Conservation (phyloP, 805 yeast genomes). For the Yarrowia hollandica region DNA sequence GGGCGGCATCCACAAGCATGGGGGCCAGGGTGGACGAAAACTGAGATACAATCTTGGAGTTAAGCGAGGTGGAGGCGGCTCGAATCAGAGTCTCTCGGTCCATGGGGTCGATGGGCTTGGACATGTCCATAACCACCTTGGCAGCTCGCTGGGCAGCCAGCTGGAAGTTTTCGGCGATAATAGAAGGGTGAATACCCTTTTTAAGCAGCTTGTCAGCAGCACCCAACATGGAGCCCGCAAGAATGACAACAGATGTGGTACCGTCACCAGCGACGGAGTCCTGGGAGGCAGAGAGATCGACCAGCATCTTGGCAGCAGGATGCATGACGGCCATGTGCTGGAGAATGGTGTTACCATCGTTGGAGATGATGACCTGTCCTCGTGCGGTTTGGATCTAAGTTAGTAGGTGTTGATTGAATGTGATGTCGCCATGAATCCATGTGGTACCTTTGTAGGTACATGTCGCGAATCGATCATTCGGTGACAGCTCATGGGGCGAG, state of each 20-base stretch:
- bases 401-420: conserved; percentile 2
- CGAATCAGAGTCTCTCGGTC: conserved; percentile 82
- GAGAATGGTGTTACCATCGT: conserved; percentile 96
- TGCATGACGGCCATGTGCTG: conserved; percentile 98
- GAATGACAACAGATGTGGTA: conserved; percentile 93
- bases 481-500: no score
- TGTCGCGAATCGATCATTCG: no score
- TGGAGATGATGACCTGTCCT: conserved; percentile 92
- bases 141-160: conserved; percentile 82
- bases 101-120: conserved; percentile 70
- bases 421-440: no score
- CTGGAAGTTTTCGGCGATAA: conserved; percentile 90
- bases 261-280: conserved; percentile 99
- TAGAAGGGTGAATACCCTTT: conserved; percentile 91
- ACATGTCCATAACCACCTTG: conserved; percentile 80
- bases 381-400: conserved; percentile 65
- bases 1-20: conserved; percentile 88
- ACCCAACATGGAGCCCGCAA: conserved; percentile 89
- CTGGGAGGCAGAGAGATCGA: conserved; percentile 95
- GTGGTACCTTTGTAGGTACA: no score
- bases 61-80: conserved; percentile 92
- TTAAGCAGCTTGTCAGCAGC: conserved; percentile 90
- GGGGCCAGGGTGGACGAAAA: conserved; percentile 85
- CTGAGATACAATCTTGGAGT: conserved; percentile 94
- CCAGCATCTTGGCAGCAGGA: conserved; percentile 98